Conservation (phyloP, 331 rosid genomes). For the Pyracantha coccinea region DNA sequence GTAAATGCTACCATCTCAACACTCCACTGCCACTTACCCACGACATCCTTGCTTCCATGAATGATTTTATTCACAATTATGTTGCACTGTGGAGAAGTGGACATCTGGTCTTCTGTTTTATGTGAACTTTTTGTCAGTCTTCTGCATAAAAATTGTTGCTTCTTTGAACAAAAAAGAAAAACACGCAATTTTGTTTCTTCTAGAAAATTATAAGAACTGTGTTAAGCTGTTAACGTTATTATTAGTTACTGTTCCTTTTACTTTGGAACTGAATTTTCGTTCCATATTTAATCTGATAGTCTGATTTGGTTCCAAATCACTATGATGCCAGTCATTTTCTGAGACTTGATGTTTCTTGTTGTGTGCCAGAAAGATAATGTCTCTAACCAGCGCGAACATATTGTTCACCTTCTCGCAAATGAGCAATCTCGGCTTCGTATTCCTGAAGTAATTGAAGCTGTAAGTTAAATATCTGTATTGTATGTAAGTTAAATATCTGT, state of each 20-base stretch:
- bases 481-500: not conserved
- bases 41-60: not conserved
- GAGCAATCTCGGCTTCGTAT: slow-evolving; percentile 79
- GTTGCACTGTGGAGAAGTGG: too few relatives aligned
- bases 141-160: too few relatives aligned
- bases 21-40: not conserved
- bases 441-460: slow-evolving; percentile 67
- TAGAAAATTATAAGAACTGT: too few relatives aligned
- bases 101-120: too few relatives aligned
- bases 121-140: too few relatives aligned
- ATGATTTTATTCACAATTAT: not conserved
- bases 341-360: slow-evolving; percentile 3
- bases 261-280: not conserved
- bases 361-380: slow-evolving; percentile 80
- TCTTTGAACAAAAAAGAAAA: not conserved
- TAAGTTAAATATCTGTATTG: slow-evolving; percentile 28
- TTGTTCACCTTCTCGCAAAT: slow-evolving; percentile 84
- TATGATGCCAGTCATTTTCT: not conserved
- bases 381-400: slow-evolving; percentile 83
- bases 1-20: not conserved
- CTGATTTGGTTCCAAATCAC: not conserved
- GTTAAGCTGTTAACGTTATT: not conserved
- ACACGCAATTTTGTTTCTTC: not conserved
- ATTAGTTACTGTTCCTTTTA: not conserved
- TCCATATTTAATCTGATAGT: not conserved